Percentiles rank a stretch among this genome's conserved stretches.
Conservation (phyloP, 208 protist species). For the Leishmania major region DNA sequence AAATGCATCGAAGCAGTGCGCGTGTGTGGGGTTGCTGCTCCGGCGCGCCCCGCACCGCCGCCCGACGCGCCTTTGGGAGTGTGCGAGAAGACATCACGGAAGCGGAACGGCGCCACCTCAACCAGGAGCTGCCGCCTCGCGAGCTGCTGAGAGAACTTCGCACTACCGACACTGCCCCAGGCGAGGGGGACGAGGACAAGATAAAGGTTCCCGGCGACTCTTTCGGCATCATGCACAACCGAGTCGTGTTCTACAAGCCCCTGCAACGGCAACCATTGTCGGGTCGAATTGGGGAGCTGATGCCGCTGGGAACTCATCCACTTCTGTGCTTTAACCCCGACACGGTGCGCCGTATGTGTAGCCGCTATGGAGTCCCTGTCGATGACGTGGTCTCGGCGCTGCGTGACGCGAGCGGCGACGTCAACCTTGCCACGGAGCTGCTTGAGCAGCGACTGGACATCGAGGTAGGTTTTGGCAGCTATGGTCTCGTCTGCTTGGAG, state of each 20-base stretch:
- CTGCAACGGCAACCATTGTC: constrained; percentile 41
- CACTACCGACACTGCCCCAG: constrained; percentile 35
- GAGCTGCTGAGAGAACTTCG: constrained; percentile 65
- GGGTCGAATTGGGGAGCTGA: constrained; percentile 59
- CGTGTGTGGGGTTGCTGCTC: neutral
- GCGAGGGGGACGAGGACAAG: constrained; percentile 47
- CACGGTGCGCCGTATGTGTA: constrained; percentile 63
- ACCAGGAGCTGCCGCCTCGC: constrained; percentile 73
- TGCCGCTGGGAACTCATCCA: constrained; percentile 66
- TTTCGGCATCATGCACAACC: constrained; percentile 90
- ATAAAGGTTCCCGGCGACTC: constrained; percentile 81
- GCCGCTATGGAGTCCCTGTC: constrained; percentile 55
- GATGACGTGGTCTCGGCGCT: constrained; percentile 59
- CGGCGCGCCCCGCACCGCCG: neutral
- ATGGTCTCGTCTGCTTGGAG: constrained; percentile 83
- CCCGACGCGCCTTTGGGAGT: constrained; percentile 3
- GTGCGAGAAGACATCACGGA: constrained; percentile 38
- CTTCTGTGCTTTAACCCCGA: constrained; percentile 54
- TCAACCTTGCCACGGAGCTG: constrained; percentile 67
- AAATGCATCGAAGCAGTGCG: neutral
- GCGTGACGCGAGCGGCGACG: constrained; percentile 53
- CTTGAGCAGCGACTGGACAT: constrained; percentile 56
- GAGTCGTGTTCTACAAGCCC: constrained; percentile 80
- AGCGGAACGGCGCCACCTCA: constrained; percentile 65
- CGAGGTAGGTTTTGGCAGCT: constrained; percentile 59